Conservation (phyloP, 2,329 filamentous ascomycete genomes). For the Tolypocladium inflatum region DNA sequence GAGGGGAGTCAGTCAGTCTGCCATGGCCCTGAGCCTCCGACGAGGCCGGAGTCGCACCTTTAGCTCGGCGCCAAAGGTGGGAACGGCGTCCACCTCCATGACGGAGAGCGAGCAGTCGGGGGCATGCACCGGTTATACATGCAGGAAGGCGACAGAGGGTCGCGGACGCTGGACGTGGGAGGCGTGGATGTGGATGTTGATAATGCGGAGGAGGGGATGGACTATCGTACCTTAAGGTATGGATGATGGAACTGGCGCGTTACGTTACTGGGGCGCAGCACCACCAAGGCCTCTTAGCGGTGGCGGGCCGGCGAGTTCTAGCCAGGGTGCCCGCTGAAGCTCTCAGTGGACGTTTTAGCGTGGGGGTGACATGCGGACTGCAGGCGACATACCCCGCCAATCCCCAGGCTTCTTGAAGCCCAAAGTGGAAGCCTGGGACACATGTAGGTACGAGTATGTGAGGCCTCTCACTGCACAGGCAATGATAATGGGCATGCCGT, state of each 20-base stretch:
- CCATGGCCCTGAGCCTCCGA: not conserved
- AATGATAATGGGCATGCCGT: not conserved
- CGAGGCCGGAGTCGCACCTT: slow-evolving; percentile 53
- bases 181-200: not conserved
- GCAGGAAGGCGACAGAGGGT: not conserved
- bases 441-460: too few relatives aligned
- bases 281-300: not conserved
- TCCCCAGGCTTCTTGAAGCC: not conserved
- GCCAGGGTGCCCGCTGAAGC: not conserved
- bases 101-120: slow-evolving; percentile 7
- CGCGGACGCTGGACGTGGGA: not conserved
- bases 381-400: not conserved
- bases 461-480: not conserved
- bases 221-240: too few relatives aligned
- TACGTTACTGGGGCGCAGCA: not conserved
- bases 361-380: not conserved
- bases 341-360: not conserved
- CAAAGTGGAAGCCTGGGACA: not conserved
- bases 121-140: slow-evolving; percentile 7
- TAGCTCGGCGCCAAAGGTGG: slow-evolving; percentile 86
- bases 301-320: not conserved
- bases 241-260: not conserved
- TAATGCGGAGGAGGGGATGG: not conserved
- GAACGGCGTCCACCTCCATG: slow-evolving; percentile 78
- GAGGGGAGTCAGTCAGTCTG: not conserved